Evolutionary conservation across 2,329 filamentous ascomycete species (phyloP), one percentile per base, ranked within the genome.

Genomic region (Diaporthe velutina): DNA sequence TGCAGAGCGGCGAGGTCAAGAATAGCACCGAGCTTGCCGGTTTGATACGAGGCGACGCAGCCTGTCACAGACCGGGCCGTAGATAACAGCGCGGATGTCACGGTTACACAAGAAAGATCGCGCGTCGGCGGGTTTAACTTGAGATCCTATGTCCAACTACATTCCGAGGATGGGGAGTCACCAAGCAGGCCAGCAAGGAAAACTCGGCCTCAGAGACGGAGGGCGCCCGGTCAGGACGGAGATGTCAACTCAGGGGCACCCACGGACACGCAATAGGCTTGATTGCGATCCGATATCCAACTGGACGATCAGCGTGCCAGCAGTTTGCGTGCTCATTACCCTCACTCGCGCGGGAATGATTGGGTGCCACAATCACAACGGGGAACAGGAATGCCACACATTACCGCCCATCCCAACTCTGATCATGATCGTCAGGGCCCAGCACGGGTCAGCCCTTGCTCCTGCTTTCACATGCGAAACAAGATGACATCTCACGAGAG

Each of bases 381-480:
- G 61, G 22, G 45, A 52, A 6, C 61, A 38, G 61, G 45, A 67
- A 52, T 67, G 64, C n/a, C 48, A 45, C 64, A 54, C 48, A 68
- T 54, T 68, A 67, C 64, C 64, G 48, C 64, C 64, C 45, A 19
- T 38, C 61, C 40, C 40, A 30, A 50, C 61, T 35, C 48, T 54
- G 48, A 68, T 68, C 48, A 48, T 40, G 64, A 68, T 68, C 64
- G 64, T 68, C 64, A 68, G 64, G 64, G n/a, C 64, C 64, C 64
- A 40, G 48, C 55, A 13, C 55, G 9, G 54, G 3, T 50, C 42
- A 35, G 61, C 42, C 61, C 45, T 35, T 67, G 12, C 45, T 66
- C 61, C 3, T 50, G n/a, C 30, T 67, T 67, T 68, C 64, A 68
- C 64, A 68, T 68, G 64, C 64, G 64, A 68, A 68, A 68, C 64